Conservation (phyloP, 2,329 filamentous ascomycete genomes). For the Capronia americana region DNA sequence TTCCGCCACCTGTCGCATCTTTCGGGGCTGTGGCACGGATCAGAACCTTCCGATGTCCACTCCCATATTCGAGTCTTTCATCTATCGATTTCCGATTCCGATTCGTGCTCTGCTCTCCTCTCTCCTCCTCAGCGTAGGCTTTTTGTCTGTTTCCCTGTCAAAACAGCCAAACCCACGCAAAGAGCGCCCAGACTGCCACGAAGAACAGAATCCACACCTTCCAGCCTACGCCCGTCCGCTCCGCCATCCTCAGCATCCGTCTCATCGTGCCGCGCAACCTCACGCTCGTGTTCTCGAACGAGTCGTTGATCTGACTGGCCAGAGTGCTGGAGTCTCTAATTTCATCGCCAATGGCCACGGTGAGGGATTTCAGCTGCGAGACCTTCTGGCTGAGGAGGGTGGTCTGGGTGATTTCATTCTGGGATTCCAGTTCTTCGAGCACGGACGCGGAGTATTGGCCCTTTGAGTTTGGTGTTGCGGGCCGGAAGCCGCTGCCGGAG, state of each 20-base stretch:
- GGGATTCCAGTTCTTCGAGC: slow-evolving; percentile 89
- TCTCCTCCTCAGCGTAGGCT: neutral
- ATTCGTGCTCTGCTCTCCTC: neutral
- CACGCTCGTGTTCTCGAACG: slow-evolving; percentile 83
- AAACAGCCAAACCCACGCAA: slow-evolving; percentile 92
- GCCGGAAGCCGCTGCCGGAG: slow-evolving; percentile 24
- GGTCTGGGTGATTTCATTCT: slow-evolving; percentile 81
- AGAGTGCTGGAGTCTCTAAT: slow-evolving; percentile 88
- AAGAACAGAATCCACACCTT: slow-evolving; percentile 93
- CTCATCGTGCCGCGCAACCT: slow-evolving; percentile 92
- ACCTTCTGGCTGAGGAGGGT: slow-evolving; percentile 40
- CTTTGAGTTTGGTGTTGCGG: slow-evolving; percentile 52
- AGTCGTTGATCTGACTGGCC: slow-evolving; percentile 94
- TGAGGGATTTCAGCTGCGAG: slow-evolving; percentile 67
- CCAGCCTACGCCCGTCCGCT: slow-evolving; percentile 95
- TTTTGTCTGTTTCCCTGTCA: slow-evolving; percentile 49
- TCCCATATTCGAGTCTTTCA: neutral
- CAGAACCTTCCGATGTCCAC: neutral
- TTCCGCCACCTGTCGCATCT: neutral
- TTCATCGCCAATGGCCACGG: slow-evolving; percentile 90
- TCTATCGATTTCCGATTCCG: neutral
- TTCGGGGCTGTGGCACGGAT: neutral
- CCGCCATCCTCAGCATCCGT: slow-evolving; percentile 93
- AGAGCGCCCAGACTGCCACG: slow-evolving; percentile 77
- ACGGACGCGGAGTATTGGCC: slow-evolving; percentile 94